Base-by-base conservation (phyloP, 129 eudicot species). In the Flaveria linearis region DNA sequence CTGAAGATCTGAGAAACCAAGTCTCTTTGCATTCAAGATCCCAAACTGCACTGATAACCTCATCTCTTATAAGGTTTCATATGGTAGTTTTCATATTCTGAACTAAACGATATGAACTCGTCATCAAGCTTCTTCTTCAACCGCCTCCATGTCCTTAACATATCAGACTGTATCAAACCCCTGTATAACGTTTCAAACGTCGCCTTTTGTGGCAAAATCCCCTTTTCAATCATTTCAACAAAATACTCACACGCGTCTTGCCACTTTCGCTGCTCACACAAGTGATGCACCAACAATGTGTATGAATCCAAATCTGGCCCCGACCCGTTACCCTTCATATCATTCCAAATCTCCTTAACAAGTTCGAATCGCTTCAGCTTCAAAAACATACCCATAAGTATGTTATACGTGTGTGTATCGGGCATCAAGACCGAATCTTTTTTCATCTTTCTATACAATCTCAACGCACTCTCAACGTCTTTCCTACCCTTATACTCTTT, bases 301-400 rank as follows among this genome's bases (percentile, higher is more conserved):
- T 91, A 94, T 0, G 93, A 80, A 87, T 94, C 97, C 87, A 94
- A 84, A 87, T 94, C 99, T 0, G 96, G 94, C 11, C 97, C 99
- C 5, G 70, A 62, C 61, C 88, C 90, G 55, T 84, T 82, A 13
- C 51, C 82, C 61, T 82, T 86, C 91, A 94, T 84, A 83, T 94
- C 99, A 18, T 86, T 84, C 99, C 99, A 94, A 46, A 94, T 80
- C 80, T 87, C 96, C 46, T 84, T 80, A 13, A 78, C 97, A 69
- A 76, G 68, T 78, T 85, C 91, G 76, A 87, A 83, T 22, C 80
- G 76, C 47, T 85, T 82, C 56, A 91, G 71, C 50, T 76, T 80
- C 79, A 82, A 33, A 76, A 91, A 87, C 97, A 91, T 91, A 63
- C 89, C 88, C 75, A 91, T n/a, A 82, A 94, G 79, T 47, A 94